Conservation (phyloP, 83 land plant genomes). For the Picea engelmannii region DNA sequence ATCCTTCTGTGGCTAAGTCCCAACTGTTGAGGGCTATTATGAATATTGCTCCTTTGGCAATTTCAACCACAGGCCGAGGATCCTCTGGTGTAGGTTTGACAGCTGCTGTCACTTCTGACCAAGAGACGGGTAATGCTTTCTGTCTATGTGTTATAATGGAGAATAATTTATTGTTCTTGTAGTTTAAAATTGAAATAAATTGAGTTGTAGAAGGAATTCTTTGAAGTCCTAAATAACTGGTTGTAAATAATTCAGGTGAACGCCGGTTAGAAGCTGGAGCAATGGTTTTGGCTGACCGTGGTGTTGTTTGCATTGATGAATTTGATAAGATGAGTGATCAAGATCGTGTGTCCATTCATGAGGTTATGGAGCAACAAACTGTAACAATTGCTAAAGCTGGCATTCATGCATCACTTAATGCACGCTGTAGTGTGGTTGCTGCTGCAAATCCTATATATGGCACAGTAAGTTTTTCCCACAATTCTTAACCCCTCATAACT, state of each 20-base stretch:
- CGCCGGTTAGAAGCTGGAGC: too few relatives aligned
- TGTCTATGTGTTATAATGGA: background rate
- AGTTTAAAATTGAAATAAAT: background rate
- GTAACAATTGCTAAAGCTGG: too few relatives aligned
- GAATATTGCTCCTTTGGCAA: constrained; percentile 98
- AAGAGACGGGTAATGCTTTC: constrained; percentile 82
- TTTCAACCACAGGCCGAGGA: constrained; percentile 98
- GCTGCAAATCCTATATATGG: too few relatives aligned
- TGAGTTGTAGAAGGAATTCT: background rate
- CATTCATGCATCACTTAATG: too few relatives aligned
- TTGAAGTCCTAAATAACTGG: background rate
- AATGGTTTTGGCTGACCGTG: too few relatives aligned
- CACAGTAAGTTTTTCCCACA: constrained; percentile 51
- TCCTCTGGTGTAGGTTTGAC: constrained; percentile 99
- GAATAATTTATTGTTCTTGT: background rate
- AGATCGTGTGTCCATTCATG: too few relatives aligned
- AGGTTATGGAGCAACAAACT: too few relatives aligned
- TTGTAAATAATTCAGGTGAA: constrained; percentile 24
- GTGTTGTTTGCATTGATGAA: too few relatives aligned
- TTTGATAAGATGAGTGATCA: too few relatives aligned
- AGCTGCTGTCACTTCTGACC: constrained; percentile 98
- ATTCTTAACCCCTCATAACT: background rate
- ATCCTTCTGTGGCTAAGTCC: constrained; percentile 99
- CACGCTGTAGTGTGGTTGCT: too few relatives aligned
- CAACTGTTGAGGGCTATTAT: constrained; percentile 94